Conservation (phyloP, 2,329 filamentous ascomycete genomes). For the Madurella fahalii region DNA sequence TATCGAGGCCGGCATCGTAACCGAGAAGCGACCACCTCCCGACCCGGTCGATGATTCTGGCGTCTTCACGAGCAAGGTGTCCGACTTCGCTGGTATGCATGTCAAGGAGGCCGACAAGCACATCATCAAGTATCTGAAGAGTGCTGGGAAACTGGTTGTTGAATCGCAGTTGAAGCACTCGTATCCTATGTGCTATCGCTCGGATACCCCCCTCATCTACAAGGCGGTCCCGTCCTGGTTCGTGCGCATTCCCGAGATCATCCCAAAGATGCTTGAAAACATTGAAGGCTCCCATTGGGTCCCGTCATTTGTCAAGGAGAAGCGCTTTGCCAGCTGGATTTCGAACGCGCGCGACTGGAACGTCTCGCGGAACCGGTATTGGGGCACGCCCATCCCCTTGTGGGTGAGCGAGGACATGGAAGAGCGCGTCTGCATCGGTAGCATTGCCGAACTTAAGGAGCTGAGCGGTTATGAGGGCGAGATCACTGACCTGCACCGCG, state of each 20-base stretch:
- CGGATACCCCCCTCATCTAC: conserved; percentile 93
- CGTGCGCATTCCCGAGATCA: conserved; percentile 76
- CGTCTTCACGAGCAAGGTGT: conserved; percentile 70
- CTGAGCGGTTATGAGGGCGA: conserved; percentile 83
- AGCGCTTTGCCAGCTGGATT: conserved; percentile 89
- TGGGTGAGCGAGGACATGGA: conserved; percentile 90
- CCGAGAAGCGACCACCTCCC: conserved; percentile 71
- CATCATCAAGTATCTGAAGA: conserved; percentile 82
- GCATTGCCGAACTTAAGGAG: conserved; percentile 76
- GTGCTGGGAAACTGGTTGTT: conserved; percentile 69
- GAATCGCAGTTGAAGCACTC: conserved; percentile 87
- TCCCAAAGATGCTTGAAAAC: conserved; percentile 85
- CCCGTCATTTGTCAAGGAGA: conserved; percentile 84
- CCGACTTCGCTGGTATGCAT: conserved; percentile 79
- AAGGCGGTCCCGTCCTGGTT: conserved; percentile 93
- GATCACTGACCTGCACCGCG: conserved; percentile 80
- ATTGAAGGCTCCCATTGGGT: conserved; percentile 92
- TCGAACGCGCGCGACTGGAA: conserved; percentile 91
- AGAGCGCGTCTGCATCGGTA: conserved; percentile 82
- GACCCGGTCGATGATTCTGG: conserved; percentile 87
- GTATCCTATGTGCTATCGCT: conserved; percentile 90
- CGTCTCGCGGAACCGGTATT: conserved; percentile 88
- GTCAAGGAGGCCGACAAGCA: conserved; percentile 90
- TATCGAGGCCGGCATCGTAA: conserved; percentile 71
- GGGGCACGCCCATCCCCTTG: conserved; percentile 87